Percentiles rank a stretch among this genome's conserved stretches.
Conservation (phyloP, 2,329 filamentous ascomycete species). For the Colletotrichum tropicicola region DNA sequence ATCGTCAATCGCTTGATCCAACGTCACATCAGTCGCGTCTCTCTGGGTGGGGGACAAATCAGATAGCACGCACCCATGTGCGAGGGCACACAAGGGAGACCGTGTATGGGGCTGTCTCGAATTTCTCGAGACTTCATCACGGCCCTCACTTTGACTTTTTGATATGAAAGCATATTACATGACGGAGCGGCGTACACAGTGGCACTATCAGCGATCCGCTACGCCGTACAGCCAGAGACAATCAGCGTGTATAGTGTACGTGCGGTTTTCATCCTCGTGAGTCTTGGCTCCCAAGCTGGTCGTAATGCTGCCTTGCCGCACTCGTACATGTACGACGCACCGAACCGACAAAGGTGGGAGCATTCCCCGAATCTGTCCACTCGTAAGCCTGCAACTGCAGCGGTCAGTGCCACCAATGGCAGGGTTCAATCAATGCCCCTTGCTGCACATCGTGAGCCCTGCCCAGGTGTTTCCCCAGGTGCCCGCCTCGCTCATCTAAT, state of each 20-base stretch:
- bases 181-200: background rate
- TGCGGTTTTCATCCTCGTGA: too few species aligned
- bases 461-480: slow-evolving; percentile 1
- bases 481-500: background rate
- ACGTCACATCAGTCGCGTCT: background rate
- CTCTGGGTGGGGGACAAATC: background rate
- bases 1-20: background rate
- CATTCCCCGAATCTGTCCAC: background rate
- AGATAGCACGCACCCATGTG: too few species aligned
- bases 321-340: background rate
- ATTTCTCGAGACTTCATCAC: background rate
- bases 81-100: slow-evolving; percentile 18
- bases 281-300: background rate
- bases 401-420: background rate
- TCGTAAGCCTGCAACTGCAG: too few species aligned
- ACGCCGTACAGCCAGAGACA: too few species aligned
- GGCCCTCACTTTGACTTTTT: slow-evolving; percentile 4
- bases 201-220: too few species aligned
- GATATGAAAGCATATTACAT: slow-evolving; percentile 1
- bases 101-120: slow-evolving; percentile 9
- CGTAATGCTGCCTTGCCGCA: slow-evolving; percentile 3
- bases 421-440: background rate
- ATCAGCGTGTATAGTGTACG: too few species aligned
- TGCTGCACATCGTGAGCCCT: slow-evolving; percentile 1
- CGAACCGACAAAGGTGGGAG: background rate